Evolutionary conservation across 768 basidiomycete genomes (phyloP).

Genomic region (Lentinula edodes): DNA sequence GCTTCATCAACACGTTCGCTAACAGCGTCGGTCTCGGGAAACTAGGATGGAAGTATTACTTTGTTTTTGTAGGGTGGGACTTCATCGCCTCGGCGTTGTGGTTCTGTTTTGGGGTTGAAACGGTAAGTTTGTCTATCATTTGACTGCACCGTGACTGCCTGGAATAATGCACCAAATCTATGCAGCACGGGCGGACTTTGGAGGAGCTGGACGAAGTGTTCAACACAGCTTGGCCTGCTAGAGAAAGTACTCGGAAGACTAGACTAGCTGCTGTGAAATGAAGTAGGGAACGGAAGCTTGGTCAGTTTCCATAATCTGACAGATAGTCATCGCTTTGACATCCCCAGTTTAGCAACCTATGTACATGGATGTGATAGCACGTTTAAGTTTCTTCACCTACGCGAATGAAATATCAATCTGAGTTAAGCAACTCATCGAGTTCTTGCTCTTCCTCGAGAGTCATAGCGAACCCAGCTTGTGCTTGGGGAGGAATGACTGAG

Average conservation of each 20-base stretch:
- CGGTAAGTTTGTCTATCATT: constrained; percentile 5
- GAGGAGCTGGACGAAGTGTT: constrained; percentile 21
- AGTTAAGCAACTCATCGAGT: constrained; percentile 70
- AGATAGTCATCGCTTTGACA: neutral
- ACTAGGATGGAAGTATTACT: constrained; percentile 21
- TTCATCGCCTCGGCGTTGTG: constrained; percentile 15
- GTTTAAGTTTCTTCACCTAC: neutral
- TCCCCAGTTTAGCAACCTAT: neutral
- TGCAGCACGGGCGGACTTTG: constrained; percentile 16
- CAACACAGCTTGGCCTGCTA: constrained; percentile 18
- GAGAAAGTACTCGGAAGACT: constrained; percentile 14
- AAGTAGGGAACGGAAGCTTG: neutral
- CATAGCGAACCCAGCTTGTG: constrained; percentile 35
- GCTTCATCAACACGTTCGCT: constrained; percentile 22
- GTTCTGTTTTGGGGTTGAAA: constrained; percentile 21
- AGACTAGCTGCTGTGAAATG: constrained; percentile 12
- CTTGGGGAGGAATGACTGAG: constrained; percentile 11
- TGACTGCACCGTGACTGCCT: too few relatives aligned
- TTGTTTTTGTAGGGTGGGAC: constrained; percentile 22
- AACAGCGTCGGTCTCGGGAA: constrained; percentile 18
- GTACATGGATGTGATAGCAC: neutral
- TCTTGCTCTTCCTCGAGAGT: constrained; percentile 91
- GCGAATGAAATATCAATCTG: neutral
- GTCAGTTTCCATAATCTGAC: neutral
- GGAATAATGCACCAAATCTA: neutral